Evolutionary conservation across 2,329 filamentous ascomycete species (phyloP), one percentile per base, ranked within the genome.

Genomic region (Hymenoscyphus linearis): DNA sequence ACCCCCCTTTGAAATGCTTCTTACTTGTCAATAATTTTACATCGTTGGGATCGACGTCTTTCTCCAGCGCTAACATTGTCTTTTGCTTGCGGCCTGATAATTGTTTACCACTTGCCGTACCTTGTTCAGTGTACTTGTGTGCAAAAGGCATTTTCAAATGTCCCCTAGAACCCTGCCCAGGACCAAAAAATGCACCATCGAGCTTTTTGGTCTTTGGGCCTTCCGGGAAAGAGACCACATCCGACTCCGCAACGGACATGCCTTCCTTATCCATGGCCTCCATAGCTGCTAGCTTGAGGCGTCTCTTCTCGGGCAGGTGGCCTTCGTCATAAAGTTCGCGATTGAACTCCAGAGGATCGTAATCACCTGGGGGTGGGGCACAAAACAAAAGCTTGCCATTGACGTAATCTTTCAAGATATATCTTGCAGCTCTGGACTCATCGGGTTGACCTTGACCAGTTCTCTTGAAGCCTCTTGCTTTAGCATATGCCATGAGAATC

Each of bases 351-450:
- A 78, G 77, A 0, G 85, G 79, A 68, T 97, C 89, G 44, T 89
- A 84, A 34, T 87, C 82, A 4, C 78, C 78, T 0, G 93, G 93
- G 0, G 95, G 95, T 4, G 95, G 93, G 70, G 93, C 88, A 67
- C 92, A 95, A 78, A 89, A 98, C 5, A 98, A 83, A 0, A 99
- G 83, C 77, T 97, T 98, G 65, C 95, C 95, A 73, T 89, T 96
- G 68, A 99, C 95, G 71, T 98, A 99, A 77, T 99, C 95, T 74
- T 99, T 99, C 27, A 99, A 83, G 16, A 99, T 82, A 68, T 91
- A 89, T 58, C 95, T 85, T 4, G 93, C 92, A 6, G 95, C 95
- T 69, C 95, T 85, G 1, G 92, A 96, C 78, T 96, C 92, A 70
- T 99, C 95, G 0, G 95, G 93, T 72, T 95, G 90, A 9, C 95